Evolutionary conservation across 371 early-diverging fungal species (phyloP).

Genomic region (Amoeboaphelidium protococcarum): DNA sequence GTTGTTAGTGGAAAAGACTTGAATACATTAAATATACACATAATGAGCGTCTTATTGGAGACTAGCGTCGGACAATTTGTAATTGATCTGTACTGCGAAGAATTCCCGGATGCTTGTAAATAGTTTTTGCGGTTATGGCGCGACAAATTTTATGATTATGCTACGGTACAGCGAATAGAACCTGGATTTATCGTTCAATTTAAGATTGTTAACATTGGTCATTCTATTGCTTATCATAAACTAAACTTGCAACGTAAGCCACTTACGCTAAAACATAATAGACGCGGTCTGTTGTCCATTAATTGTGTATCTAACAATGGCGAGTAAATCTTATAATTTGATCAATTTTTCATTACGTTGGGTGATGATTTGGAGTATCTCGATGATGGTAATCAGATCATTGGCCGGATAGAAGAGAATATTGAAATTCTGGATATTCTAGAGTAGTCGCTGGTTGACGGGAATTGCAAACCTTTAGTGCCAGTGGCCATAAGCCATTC

Average conservation of each 20-base stretch:
- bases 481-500: conserved; percentile 79
- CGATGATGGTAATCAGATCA: conserved; percentile 86
- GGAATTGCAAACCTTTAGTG: conserved; percentile 39
- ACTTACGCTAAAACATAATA: conserved; percentile 56
- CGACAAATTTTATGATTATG: conserved; percentile 73
- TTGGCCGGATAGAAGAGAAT: conserved; percentile 90
- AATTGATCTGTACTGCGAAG: conserved; percentile 54
- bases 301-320: no score
- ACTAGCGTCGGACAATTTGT: conserved; percentile 82
- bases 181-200: not conserved
- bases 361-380: conserved; percentile 55
- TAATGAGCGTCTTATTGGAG: conserved; percentile 35
- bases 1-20: no score
- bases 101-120: conserved; percentile 39
- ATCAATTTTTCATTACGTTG: conserved; percentile 92
- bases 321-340: no score
- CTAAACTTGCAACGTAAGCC: no score
- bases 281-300: conserved; percentile 60
- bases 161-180: conserved; percentile 26
- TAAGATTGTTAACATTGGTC: not conserved
- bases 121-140: conserved; percentile 88
- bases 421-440: conserved; percentile 62
- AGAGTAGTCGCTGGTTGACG: conserved; percentile 39
- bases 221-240: no score
- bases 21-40: no score